Base-by-base conservation (phyloP, 2,329 filamentous ascomycete genomes). In the Endothia cerciana region DNA sequence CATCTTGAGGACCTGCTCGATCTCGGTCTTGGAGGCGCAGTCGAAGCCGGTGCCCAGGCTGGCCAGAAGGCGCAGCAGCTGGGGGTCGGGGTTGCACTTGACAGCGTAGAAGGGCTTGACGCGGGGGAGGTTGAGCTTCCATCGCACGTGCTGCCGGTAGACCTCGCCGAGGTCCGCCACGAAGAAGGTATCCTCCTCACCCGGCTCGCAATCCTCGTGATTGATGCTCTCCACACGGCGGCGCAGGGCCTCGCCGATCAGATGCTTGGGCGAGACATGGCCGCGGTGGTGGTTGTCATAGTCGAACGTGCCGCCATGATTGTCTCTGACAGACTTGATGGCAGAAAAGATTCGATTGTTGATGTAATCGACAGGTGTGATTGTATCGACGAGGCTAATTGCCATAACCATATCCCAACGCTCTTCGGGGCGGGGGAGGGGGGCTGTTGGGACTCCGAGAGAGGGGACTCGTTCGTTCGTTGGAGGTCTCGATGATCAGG, bases 31-130 rank as follows among this genome's bases (percentile, higher is more conserved):
- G 80, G 94, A 98, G 70, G 95, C 95, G 80, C 95, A 99, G 81
- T 99, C 95, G 78, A 99, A 99, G 74, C 95, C 95, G 70, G 93
- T 94, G 74, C 94, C 95, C 70, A 99, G 86, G 72, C 88, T 89
- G 69, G 92, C 89, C 74, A 99, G 89, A 71, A 99, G 91, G 76
- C 90, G 90, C 71, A 99, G 85, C 70, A 99, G 90, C 80, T 92
- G 89, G 59, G 90, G 87, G 80, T 99, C 94, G 36, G 94, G 94
- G 85, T 99, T 99, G 83, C 95, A 99, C 83, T 99, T 99, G 84
- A 99, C 94, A 72, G 94, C 94, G 82, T 97, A 99, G 76, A 98
- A 97, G 51, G 95, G 95, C 82, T 94, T 95, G 79, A 99, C 91
- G 73, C 94, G 91, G 72, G 89, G 88, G 75, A 99, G 83, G 77